Conservation (phyloP, 768 basidiomycete species). For the Rickenella mellea region DNA sequence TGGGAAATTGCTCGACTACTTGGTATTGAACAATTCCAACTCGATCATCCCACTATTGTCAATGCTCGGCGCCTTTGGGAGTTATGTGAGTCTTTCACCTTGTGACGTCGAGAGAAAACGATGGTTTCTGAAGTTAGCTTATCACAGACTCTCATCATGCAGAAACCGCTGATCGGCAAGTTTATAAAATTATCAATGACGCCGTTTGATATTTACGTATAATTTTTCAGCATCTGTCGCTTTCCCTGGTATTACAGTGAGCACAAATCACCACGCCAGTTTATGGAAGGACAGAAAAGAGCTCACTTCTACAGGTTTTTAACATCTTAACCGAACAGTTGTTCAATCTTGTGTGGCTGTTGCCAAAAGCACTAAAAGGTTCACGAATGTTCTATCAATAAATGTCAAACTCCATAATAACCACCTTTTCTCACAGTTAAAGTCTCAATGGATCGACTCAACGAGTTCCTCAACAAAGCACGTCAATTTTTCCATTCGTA, state of each 20-base stretch:
- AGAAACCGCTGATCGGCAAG: no score
- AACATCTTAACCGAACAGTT: constrained; percentile 48
- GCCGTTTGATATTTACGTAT: no score
- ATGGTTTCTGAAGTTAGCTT: no score
- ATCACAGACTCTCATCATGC: no score
- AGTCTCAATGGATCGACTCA: constrained; percentile 55
- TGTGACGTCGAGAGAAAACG: no score
- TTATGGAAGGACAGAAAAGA: no score
- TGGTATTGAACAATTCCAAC: constrained; percentile 34
- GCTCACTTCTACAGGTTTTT: constrained; percentile 31
- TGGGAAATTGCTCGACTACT: constrained; percentile 37
- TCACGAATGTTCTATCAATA: constrained; percentile 6
- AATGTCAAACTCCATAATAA: constrained; percentile 14
- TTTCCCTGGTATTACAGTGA: constrained; percentile 42
- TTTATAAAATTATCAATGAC: no score
- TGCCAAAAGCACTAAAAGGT: constrained; percentile 18
- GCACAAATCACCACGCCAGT: no score
- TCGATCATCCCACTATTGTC: constrained; percentile 50
- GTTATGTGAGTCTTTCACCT: no score
- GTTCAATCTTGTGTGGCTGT: constrained; percentile 20
- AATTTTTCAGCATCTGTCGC: no score
- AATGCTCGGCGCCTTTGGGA: constrained; percentile 58
- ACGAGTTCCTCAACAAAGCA: constrained; percentile 33
- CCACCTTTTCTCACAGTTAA: constrained; percentile 27
- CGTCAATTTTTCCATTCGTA: background rate